Percentiles rank a stretch among this genome's conserved stretches.
phyloP scores from a whole-genome alignment of 257 asterid genomes.

The Nicotiana benthamiana region DNA sequence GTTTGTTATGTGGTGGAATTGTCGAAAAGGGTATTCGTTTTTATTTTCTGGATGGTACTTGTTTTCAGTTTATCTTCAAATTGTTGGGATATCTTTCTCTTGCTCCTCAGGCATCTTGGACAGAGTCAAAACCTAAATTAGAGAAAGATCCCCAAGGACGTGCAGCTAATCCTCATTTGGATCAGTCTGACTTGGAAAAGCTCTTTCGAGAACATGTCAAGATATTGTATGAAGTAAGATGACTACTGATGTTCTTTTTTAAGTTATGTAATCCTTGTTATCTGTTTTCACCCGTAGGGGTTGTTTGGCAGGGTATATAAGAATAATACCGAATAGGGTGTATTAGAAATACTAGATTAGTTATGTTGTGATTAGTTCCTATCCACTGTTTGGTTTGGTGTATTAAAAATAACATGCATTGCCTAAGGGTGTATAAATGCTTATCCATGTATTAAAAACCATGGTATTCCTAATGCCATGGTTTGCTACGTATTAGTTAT shows the following conservation, averaged over 20 bases:
- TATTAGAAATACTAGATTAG: background rate
- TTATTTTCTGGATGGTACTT: background rate
- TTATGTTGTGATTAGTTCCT: too few species aligned
- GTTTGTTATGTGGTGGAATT: background rate
- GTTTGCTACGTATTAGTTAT: too few species aligned
- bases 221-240: slow-evolving; percentile 65
- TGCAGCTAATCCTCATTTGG: slow-evolving; percentile 68
- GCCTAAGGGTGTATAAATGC: too few species aligned
- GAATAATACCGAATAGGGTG: too few species aligned
- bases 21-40: background rate
- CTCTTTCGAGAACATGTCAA: slow-evolving; percentile 91
- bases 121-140: slow-evolving; percentile 80
- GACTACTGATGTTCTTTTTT: background rate
- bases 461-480: too few species aligned
- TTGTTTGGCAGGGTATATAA: too few species aligned
- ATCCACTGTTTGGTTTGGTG: too few species aligned
- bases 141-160: slow-evolving; percentile 99
- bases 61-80: background rate
- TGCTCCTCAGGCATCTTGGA: slow-evolving; percentile 76
- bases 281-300: background rate
- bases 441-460: too few species aligned
- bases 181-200: slow-evolving; percentile 83
- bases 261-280: background rate
- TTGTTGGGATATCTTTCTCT: background rate
- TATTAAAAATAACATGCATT: too few species aligned